Evolutionary conservation across 75 land plant species (phyloP).

Genomic region (Adiantum capillusveneris): DNA sequence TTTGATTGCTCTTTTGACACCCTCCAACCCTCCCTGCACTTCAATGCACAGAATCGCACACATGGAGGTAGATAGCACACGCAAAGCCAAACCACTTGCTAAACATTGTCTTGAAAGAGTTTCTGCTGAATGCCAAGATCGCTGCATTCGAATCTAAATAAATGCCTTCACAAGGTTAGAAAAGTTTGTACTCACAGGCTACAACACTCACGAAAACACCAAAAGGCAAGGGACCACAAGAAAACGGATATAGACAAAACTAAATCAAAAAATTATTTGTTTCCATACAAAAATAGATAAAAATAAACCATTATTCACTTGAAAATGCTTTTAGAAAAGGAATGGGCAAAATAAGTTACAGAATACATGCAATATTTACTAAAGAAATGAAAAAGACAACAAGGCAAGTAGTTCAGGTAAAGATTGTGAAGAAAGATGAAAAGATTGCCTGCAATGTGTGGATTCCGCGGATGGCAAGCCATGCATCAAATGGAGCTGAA

Average conservation of each 20-base stretch:
- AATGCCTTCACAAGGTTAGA: neutral
- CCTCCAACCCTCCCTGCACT: constrained; percentile 22
- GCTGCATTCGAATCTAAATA: constrained; percentile 29
- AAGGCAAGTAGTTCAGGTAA: too few relatives aligned
- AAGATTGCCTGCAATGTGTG: constrained; percentile 20
- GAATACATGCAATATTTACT: too few relatives aligned
- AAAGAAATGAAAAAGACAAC: too few relatives aligned
- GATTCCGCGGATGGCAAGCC: constrained; percentile 22
- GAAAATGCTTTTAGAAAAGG: too few relatives aligned
- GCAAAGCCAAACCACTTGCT: constrained; percentile 1
- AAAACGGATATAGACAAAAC: too few relatives aligned
- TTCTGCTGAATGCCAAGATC: constrained; percentile 11
- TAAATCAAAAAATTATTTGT: too few relatives aligned
- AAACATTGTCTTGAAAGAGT: neutral
- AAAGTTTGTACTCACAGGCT: neutral
- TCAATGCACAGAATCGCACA: constrained; percentile 19
- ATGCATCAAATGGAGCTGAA: constrained; percentile 22
- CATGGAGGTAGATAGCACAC: neutral
- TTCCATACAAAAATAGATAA: too few relatives aligned
- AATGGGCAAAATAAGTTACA: too few relatives aligned
- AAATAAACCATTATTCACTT: too few relatives aligned
- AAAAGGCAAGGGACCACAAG: too few relatives aligned
- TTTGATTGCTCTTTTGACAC: constrained; percentile 11
- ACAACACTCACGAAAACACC: too few relatives aligned
- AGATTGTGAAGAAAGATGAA: too few relatives aligned